Evolutionary conservation across 2,329 filamentous ascomycete species (phyloP).

Genomic region (Xylogone sp.): DNA sequence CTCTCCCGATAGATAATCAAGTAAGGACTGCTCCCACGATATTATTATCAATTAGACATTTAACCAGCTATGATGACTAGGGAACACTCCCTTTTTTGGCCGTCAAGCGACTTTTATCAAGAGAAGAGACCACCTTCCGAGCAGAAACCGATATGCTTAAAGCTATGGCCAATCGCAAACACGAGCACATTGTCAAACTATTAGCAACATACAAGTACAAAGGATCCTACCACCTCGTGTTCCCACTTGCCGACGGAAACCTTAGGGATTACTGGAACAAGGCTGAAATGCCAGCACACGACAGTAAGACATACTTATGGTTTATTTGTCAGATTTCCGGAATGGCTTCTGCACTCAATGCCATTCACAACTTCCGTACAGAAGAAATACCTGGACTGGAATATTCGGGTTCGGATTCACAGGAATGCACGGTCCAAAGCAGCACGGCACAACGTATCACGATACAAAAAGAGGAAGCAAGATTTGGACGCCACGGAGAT

Average conservation of each 20-base stretch:
- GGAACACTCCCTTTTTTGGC: slow-evolving; percentile 11
- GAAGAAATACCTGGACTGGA: too few species aligned
- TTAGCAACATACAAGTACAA: slow-evolving; percentile 22
- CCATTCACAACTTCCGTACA: slow-evolving; percentile 24
- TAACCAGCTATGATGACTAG: neutral
- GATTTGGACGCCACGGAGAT: slow-evolving; percentile 31
- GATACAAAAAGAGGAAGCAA: too few species aligned
- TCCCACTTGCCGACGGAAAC: slow-evolving; percentile 24
- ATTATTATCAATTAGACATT: neutral
- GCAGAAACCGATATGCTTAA: slow-evolving; percentile 12
- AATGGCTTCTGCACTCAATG: slow-evolving; percentile 18
- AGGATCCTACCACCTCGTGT: slow-evolving; percentile 23
- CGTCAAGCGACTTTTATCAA: slow-evolving; percentile 14
- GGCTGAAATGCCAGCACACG: slow-evolving; percentile 2
- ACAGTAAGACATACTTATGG: slow-evolving; percentile 18
- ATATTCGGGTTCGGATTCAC: too few species aligned
- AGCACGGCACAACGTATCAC: too few species aligned
- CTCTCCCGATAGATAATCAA: too few species aligned
- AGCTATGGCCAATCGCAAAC: slow-evolving; percentile 8
- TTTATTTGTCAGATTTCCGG: slow-evolving; percentile 25
- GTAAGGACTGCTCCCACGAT: neutral
- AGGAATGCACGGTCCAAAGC: too few species aligned
- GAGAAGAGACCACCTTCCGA: slow-evolving; percentile 9
- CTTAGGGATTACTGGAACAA: slow-evolving; percentile 24
- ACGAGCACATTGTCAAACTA: slow-evolving; percentile 24